Percentiles rank a stretch among this genome's conserved stretches.
phyloP scores from a whole-genome alignment of 2,329 filamentous ascomycete genomes.

The Trichoderma aggressivum region DNA sequence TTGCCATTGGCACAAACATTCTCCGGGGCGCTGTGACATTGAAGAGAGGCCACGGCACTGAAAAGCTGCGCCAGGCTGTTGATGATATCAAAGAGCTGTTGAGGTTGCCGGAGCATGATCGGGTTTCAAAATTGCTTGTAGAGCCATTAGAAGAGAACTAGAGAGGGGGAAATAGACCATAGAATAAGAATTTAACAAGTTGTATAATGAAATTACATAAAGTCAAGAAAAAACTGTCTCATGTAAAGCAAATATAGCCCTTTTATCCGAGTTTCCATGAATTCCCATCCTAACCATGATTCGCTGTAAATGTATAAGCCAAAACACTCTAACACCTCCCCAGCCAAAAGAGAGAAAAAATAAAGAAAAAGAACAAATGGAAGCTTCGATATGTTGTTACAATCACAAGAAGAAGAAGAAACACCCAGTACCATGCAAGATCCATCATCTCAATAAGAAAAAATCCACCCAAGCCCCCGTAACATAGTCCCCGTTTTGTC shows the following conservation, averaged over 20 bases:
- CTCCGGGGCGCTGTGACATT: constrained; percentile 40
- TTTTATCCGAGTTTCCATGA: background rate
- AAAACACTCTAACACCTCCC: background rate
- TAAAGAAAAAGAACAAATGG: background rate
- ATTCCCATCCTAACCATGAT: background rate
- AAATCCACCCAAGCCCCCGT: background rate
- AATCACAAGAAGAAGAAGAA: background rate
- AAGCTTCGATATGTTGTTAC: background rate
- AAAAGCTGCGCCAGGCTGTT: constrained; percentile 20
- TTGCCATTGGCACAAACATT: constrained; percentile 55
- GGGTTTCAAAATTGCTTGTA: constrained; percentile 31
- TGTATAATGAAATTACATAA: background rate
- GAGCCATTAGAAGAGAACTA: constrained; percentile 8
- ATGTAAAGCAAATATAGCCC: background rate
- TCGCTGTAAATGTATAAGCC: constrained; percentile 1
- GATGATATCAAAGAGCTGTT: constrained; percentile 9
- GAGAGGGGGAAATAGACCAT: background rate
- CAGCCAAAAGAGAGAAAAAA: background rate
- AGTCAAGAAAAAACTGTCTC: background rate
- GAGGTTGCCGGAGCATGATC: background rate
- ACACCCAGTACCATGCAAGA: background rate
- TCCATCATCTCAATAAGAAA: background rate
- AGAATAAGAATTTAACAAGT: background rate
- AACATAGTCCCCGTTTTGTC: background rate
- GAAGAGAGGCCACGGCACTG: constrained; percentile 14